Evolutionary conservation across 805 yeast genomes (phyloP).

Genomic region (Pichia thaimueangensis): DNA sequence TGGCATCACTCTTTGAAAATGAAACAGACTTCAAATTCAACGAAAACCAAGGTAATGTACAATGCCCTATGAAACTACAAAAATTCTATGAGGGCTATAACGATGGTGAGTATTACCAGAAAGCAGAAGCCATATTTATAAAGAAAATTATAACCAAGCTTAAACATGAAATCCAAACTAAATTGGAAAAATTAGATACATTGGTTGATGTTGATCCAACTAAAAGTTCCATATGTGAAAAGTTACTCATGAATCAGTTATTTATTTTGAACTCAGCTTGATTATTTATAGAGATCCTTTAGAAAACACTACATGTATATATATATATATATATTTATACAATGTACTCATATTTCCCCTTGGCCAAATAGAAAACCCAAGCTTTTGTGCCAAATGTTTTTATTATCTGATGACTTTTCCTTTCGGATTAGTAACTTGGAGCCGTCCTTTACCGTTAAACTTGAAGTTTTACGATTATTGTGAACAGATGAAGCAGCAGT

Average conservation of each 20-base stretch:
- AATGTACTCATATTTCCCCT: slow-evolving; percentile 9
- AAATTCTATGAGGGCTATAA: slow-evolving; percentile 40
- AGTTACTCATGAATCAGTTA: not conserved
- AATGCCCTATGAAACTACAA: slow-evolving; percentile 29
- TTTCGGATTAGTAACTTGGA: slow-evolving; percentile 9
- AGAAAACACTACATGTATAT: too few relatives aligned
- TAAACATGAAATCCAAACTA: slow-evolving; percentile 1
- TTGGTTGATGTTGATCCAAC: not conserved
- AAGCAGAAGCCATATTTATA: slow-evolving; percentile 28
- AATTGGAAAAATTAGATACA: slow-evolving; percentile 3
- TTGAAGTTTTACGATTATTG: not conserved
- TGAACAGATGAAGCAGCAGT: not conserved
- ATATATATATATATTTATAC: not conserved
- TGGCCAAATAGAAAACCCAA: slow-evolving; percentile 11
- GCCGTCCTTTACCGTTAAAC: slow-evolving; percentile 10
- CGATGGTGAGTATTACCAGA: slow-evolving; percentile 39
- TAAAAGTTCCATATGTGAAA: not conserved
- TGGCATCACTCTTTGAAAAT: slow-evolving; percentile 48
- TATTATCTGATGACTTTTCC: not conserved
- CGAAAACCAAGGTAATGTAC: slow-evolving; percentile 4
- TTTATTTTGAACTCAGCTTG: slow-evolving; percentile 1
- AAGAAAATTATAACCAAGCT: slow-evolving; percentile 30
- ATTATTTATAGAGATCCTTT: slow-evolving; percentile 1
- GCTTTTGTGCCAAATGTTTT: slow-evolving; percentile 7
- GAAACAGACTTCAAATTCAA: slow-evolving; percentile 5